Evolutionary conservation across 805 yeast genomes (phyloP), one percentile per base, ranked within the genome.

Genomic region (Candida nanaspora): DNA sequence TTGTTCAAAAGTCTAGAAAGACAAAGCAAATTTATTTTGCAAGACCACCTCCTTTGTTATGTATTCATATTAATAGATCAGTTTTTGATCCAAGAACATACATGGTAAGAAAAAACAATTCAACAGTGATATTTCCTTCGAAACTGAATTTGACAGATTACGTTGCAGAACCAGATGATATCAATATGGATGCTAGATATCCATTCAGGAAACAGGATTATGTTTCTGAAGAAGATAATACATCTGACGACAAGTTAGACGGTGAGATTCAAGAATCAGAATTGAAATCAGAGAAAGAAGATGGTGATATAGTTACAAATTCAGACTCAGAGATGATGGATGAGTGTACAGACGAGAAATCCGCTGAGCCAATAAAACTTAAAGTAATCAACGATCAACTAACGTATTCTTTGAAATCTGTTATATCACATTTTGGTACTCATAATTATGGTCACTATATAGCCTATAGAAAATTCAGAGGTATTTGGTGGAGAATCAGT

Each of bases 391-490:
- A 45, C 43, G 72, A 78, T 3, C 68, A 71, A 3, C 57, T 82
- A 34, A 65, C 71, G 3, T 91, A 91, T 59, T 71, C 78, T 31
- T 69, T 91, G 46, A 85, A 85, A 55, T 86, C 96, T 1, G 93
- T 86, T 1, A 85, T 91, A 35, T 80, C 91, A 1, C 98, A 91
- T 61, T 89, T 82, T 58, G 98, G 98, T 37, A 84, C 96, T 1
- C 97, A 93, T 52, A 88, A 91, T 52, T 93, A 87, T 57, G 98
- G 98, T n/a, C 98, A 91, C 61, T 91, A 91, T 57, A 85, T 91
- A 45, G 87, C 94, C 33, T 91, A 76, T 64, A 77, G 97, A 54
- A 82, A 78, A 53, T 73, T 66, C 43, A 74, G 95, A 49, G 93
- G 89, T 2, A 71, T 78, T 10, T 91, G 98, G 98, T 89, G 96